Base-by-base conservation (phyloP, 139 green algal species). In the Chlamydomonas eustigma region DNA sequence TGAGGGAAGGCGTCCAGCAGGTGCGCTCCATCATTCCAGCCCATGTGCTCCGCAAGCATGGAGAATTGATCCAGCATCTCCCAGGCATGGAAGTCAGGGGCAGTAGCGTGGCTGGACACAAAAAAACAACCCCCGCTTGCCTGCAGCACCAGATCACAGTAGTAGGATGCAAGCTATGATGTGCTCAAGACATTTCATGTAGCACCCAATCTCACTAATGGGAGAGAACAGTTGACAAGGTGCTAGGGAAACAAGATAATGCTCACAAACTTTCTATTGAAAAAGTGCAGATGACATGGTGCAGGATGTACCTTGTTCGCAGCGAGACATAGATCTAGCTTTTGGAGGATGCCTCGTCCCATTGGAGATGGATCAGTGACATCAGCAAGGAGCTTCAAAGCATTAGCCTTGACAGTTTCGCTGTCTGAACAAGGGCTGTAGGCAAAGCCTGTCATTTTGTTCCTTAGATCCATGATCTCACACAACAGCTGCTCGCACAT, bases 31-130 rank as follows among this genome's bases (percentile, higher is more conserved):
- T 68, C 52, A 4, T 68, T 31, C 12, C 12, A 50, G 65, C 30
- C 65, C 12, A 44, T 31, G 65, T 38, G 50, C 32, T 51, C 28
- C 4, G 65, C 65, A 5, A 73, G 18, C 3, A 3, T 24, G 28
- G 3, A 31, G 65, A 51, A 73, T 18, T 73, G 65, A 4, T 73
- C 65, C 4, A 73, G n/a, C 65, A 73, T 18, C 65, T 73, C 65
- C 8, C 8, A 73, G 18, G 12, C 8, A 24, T 73, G 65, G 65
- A 73, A 73, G 65, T 73, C 65, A 8, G 65, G 65, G 4, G 65
- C 65, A 39, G 65, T 73, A 12, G 65, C 65, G 34, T 73, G 65
- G 4, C 65, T 34, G 31, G 18, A 18, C 4, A 73, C 65, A 73
- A 73, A 31, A 34, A 73, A 73, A 4, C 44, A 58, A 18, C 18